Conservation (phyloP, 1,139 yeast genomes). For the Ogataea hybrid region DNA sequence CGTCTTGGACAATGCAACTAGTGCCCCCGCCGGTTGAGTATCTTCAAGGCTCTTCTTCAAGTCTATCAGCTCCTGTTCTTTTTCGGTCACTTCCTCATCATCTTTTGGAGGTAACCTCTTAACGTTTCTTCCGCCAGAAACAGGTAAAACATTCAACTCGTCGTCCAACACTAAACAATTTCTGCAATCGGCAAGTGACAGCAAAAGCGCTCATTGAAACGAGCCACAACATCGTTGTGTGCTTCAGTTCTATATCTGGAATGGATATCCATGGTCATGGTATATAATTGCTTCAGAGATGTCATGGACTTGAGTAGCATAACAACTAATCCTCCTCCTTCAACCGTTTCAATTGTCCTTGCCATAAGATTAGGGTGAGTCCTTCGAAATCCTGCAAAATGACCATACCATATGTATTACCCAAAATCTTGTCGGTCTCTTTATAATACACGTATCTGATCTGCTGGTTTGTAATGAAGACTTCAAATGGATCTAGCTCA, state of each 20-base stretch:
- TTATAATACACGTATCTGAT: constrained; percentile 95
- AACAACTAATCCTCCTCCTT: constrained; percentile 97
- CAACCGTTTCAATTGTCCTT: constrained; percentile 95
- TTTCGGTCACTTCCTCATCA: constrained; percentile 53
- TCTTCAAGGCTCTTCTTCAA: constrained; percentile 81
- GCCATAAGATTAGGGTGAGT: constrained; percentile 94
- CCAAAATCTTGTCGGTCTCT: constrained; percentile 94
- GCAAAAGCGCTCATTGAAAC: constrained; percentile 93
- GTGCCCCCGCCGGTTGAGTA: constrained; percentile 90
- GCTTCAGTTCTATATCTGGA: constrained; percentile 97
- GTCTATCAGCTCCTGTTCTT: constrained; percentile 64
- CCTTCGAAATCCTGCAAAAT: constrained; percentile 97
- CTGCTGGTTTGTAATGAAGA: constrained; percentile 88
- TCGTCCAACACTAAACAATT: constrained; percentile 95
- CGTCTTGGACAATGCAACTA: constrained; percentile 78
- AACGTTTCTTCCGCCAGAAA: constrained; percentile 90
- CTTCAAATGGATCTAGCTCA: constrained; percentile 95
- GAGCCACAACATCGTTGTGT: constrained; percentile 91
- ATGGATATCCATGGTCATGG: constrained; percentile 98
- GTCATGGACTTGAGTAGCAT: constrained; percentile 87
- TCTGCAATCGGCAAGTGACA: constrained; percentile 80
- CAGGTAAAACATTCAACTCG: constrained; percentile 90
- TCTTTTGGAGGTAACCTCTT: constrained; percentile 83
- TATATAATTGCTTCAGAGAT: constrained; percentile 90
- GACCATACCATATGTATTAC: constrained; percentile 98